These are phyloP conservation scores for Fragaria nilgerrensis DNA, from an alignment of 306 rosid genomes.

Conservation along the genomic window DNA sequence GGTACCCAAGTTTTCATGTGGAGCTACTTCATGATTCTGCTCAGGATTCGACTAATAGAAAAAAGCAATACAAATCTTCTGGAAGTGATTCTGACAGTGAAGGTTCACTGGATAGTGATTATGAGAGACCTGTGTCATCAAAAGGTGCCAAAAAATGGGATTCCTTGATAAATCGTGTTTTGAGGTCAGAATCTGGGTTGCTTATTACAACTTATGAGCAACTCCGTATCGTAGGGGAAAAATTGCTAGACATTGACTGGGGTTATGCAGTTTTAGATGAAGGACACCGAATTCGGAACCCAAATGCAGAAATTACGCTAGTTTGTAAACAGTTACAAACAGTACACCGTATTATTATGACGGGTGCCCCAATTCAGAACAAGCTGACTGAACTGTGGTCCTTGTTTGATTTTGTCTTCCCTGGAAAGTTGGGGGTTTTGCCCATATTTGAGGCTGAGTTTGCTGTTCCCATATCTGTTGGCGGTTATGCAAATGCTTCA, in stretches of 20 bases:
- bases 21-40: conserved; percentile 92
- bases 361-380: conserved; percentile 99
- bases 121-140: conserved; percentile 37
- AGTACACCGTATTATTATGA: conserved; percentile 89
- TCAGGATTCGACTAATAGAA: conserved; percentile 50
- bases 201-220: conserved; percentile 97
- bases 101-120: conserved; percentile 54
- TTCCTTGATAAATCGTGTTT: conserved; percentile 63
- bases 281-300: conserved; percentile 94
- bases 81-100: conserved; percentile 69
- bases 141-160: conserved; percentile 69
- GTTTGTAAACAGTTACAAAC: conserved; percentile 96
- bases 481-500: conserved; percentile 98
- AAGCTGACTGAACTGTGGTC: conserved; percentile 93
- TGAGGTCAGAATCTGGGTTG: conserved; percentile 78
- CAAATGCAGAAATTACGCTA: conserved; percentile 89
- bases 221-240: conserved; percentile 75
- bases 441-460: conserved; percentile 98
- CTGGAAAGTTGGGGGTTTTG: conserved; percentile 96
- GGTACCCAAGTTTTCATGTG: conserved; percentile 80
- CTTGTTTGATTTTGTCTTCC: conserved; percentile 98
- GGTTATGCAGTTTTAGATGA: conserved; percentile 92
- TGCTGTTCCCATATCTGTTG: conserved; percentile 95
- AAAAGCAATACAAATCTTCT: conserved; percentile 55
- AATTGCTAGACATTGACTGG: conserved; percentile 87